phyloP scores from a whole-genome alignment of 805 yeast genomes.

The Myxozyma nipponensis region DNA sequence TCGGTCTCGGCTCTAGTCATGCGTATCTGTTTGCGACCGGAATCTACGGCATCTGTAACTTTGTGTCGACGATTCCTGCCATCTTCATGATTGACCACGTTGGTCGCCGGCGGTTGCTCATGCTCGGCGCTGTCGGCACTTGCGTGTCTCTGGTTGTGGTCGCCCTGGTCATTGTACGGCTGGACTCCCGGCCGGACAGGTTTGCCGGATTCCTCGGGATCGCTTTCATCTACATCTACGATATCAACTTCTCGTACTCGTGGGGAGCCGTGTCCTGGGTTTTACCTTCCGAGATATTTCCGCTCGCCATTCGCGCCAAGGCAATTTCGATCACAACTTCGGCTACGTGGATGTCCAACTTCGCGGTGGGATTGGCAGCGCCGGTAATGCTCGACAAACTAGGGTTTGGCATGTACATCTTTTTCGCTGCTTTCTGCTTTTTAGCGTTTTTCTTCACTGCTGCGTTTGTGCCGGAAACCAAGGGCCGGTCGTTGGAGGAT shows the following conservation, averaged over 20 bases:
- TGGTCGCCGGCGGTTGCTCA: constrained; percentile 63
- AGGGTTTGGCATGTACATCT: constrained; percentile 33
- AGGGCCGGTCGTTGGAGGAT: constrained; percentile 19
- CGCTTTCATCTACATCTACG: constrained; percentile 55
- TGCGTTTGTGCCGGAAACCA: constrained; percentile 21
- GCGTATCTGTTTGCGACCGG: constrained; percentile 43
- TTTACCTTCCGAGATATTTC: constrained; percentile 22
- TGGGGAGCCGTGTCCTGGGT: constrained; percentile 72
- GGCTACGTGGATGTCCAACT: constrained; percentile 20
- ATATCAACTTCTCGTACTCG: constrained; percentile 72
- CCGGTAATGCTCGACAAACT: constrained; percentile 28
- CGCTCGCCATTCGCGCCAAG: constrained; percentile 24
- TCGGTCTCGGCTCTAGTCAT: constrained; percentile 45
- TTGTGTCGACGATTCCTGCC: constrained; percentile 52
- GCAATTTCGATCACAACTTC: constrained; percentile 18
- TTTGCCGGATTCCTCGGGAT: constrained; percentile 21
- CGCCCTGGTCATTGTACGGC: constrained; percentile 55
- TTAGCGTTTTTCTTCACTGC: constrained; percentile 28
- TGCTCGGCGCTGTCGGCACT: constrained; percentile 60
- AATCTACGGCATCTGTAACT: constrained; percentile 47
- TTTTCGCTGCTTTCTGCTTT: constrained; percentile 34
- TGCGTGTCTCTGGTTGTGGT: constrained; percentile 61
- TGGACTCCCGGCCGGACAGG: constrained; percentile 1
- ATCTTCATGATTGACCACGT: constrained; percentile 50
- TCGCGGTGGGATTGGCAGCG: constrained; percentile 47